phyloP scores from a whole-genome alignment of 2,329 filamentous ascomycete genomes.

The Fusarium drepaniforme region DNA sequence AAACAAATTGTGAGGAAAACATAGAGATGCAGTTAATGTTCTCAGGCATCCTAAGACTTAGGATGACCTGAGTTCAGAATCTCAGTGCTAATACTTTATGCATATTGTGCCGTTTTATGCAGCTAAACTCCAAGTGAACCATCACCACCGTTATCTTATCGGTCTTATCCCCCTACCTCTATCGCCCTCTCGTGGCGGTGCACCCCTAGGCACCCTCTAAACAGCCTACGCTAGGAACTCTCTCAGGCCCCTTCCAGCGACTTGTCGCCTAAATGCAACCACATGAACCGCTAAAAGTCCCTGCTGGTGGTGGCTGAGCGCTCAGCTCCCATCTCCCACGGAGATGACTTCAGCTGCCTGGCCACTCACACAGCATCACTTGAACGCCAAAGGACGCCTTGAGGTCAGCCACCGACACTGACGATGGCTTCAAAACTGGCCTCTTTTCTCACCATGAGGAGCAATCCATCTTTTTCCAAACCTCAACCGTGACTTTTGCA shows the following conservation, averaged over 20 bases:
- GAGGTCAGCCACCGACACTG: not conserved
- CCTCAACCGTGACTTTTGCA: not conserved
- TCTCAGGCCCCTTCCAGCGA: not conserved
- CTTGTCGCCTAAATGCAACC: not conserved
- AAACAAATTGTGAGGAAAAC: not conserved
- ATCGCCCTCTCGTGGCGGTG: not conserved
- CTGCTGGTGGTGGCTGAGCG: constrained; percentile 19
- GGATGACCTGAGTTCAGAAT: not conserved
- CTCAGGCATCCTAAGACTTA: not conserved
- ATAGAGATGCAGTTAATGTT: not conserved
- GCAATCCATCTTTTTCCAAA: not conserved
- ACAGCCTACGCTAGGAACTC: constrained; percentile 12
- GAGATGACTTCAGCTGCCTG: constrained; percentile 1
- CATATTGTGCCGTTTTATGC: not conserved
- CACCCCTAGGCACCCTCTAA: constrained; percentile 8
- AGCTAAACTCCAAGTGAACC: not conserved
- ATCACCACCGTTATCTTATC: not conserved
- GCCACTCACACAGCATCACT: constrained; percentile 13
- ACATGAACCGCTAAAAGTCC: constrained; percentile 6
- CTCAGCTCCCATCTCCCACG: constrained; percentile 18
- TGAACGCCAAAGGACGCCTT: constrained; percentile 1
- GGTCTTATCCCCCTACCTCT: not conserved
- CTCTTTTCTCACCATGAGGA: not conserved
- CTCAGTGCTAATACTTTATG: not conserved
- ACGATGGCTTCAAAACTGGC: constrained; percentile 26